Percentiles rank a stretch among this genome's conserved stretches.
These are phyloP conservation scores for Diversispora eburnea DNA, from an alignment of 192 early-diverging fungal species.

Conservation along the genomic window DNA sequence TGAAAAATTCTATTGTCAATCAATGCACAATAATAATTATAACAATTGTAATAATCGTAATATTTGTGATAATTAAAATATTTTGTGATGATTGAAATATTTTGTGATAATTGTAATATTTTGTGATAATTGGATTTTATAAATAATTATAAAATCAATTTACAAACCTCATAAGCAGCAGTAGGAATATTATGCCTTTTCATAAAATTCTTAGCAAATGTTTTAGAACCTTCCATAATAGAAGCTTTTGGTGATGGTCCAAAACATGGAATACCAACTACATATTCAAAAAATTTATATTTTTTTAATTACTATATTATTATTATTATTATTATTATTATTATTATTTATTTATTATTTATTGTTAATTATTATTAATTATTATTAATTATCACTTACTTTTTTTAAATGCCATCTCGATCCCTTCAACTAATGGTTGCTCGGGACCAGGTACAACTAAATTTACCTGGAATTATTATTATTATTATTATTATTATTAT, in stretches of 20 bases:
- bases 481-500: background rate
- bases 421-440: slow-evolving; percentile 94
- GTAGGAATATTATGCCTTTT: slow-evolving; percentile 93
- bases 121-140: no score
- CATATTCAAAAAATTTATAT: background rate
- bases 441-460: slow-evolving; percentile 95
- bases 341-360: no score
- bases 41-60: no score
- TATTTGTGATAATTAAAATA: no score
- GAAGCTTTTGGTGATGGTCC: slow-evolving; percentile 89
- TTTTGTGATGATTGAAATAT: no score
- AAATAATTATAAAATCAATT: slow-evolving; percentile 32
- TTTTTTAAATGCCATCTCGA: slow-evolving; percentile 78
- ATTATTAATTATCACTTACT: slow-evolving; percentile 47
- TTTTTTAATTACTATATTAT: no score
- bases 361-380: slow-evolving; percentile 16
- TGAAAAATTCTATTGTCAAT: slow-evolving; percentile 62
- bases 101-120: no score
- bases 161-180: slow-evolving; percentile 71
- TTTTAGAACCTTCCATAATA: slow-evolving; percentile 94
- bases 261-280: slow-evolving; percentile 87
- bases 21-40: no score
- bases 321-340: no score
- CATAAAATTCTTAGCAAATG: slow-evolving; percentile 99
- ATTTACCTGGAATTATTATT: slow-evolving; percentile 45